phyloP scores from a whole-genome alignment of 1,284 basidiomycete genomes.

The Papiliotrema flavescens region DNA sequence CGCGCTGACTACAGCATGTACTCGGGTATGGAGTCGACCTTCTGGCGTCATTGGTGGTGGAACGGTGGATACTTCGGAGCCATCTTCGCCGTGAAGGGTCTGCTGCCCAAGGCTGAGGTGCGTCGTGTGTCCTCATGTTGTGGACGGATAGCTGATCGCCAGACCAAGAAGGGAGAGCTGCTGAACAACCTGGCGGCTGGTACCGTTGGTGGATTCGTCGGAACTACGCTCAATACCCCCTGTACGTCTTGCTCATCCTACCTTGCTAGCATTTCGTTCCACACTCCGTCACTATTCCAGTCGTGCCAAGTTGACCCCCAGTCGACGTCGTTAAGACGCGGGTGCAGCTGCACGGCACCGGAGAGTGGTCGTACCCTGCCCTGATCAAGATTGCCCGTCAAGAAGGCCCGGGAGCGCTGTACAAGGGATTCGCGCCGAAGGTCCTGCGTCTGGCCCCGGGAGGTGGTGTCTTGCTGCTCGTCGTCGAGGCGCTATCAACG shows the following conservation, averaged over 20 bases:
- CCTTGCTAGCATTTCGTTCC: background rate
- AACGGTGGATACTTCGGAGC: constrained; percentile 90
- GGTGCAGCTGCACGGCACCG: constrained; percentile 84
- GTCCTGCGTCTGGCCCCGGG: constrained; percentile 85
- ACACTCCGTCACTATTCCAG: background rate
- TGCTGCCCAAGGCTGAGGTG: constrained; percentile 82
- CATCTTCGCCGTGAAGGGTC: constrained; percentile 74
- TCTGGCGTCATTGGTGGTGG: constrained; percentile 86
- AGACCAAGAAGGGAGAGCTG: constrained; percentile 69
- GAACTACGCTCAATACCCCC: constrained; percentile 57
- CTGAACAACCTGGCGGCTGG: constrained; percentile 92
- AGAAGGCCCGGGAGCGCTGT: constrained; percentile 84
- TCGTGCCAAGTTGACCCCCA: constrained; percentile 10
- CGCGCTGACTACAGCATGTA: constrained; percentile 28
- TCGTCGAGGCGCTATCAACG: constrained; percentile 7
- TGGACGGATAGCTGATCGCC: constrained; percentile 1
- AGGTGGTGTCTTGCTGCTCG: constrained; percentile 84
- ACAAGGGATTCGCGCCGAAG: constrained; percentile 63
- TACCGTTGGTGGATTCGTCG: constrained; percentile 83
- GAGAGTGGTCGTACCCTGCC: constrained; percentile 60
- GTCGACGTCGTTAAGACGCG: constrained; percentile 90
- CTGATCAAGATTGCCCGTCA: constrained; percentile 77
- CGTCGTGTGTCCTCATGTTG: constrained; percentile 11
- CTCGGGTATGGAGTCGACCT: constrained; percentile 89
- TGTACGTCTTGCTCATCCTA: constrained; percentile 34